Percentiles rank a stretch among this genome's conserved stretches.
These are phyloP conservation scores for Pyrenophora tritici-repentis DNA, from an alignment of 2,329 filamentous ascomycete genomes.

Conservation along the genomic window DNA sequence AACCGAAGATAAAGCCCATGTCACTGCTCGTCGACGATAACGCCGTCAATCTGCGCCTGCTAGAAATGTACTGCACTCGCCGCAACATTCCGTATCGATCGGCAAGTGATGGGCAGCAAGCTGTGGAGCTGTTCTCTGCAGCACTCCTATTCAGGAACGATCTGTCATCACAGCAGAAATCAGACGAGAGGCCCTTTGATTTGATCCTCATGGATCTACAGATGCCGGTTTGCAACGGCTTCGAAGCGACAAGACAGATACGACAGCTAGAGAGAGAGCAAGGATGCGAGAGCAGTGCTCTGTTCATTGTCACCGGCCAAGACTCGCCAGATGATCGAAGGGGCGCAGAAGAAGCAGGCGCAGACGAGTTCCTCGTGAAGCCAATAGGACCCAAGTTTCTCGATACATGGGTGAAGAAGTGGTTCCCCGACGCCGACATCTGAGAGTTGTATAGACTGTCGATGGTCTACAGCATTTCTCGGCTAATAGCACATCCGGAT, in stretches of 20 bases:
- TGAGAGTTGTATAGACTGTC: neutral
- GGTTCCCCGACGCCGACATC: conserved; percentile 22
- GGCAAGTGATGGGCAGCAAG: conserved; percentile 50
- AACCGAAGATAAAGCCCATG: conserved; percentile 20
- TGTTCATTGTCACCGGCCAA: conserved; percentile 45
- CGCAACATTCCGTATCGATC: conserved; percentile 45
- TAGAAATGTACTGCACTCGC: conserved; percentile 55
- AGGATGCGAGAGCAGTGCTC: conserved; percentile 27
- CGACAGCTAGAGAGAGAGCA: conserved; percentile 37
- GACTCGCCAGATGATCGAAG: conserved; percentile 33
- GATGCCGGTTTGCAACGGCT: conserved; percentile 49
- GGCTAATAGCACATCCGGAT: too few species aligned
- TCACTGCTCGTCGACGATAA: conserved; percentile 55
- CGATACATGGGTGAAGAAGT: conserved; percentile 28
- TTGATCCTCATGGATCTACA: conserved; percentile 51
- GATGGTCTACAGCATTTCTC: too few species aligned
- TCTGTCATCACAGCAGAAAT: conserved; percentile 7
- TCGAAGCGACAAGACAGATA: conserved; percentile 44
- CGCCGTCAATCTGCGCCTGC: conserved; percentile 51
- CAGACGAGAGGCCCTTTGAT: conserved; percentile 27
- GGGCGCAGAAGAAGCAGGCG: conserved; percentile 33
- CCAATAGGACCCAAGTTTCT: conserved; percentile 39
- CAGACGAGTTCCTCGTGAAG: conserved; percentile 41
- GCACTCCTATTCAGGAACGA: conserved; percentile 2
- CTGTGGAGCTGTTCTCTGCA: conserved; percentile 43